phyloP scores from a whole-genome alignment of 2,329 filamentous ascomycete genomes.

The Colletotrichum brevisporum region DNA sequence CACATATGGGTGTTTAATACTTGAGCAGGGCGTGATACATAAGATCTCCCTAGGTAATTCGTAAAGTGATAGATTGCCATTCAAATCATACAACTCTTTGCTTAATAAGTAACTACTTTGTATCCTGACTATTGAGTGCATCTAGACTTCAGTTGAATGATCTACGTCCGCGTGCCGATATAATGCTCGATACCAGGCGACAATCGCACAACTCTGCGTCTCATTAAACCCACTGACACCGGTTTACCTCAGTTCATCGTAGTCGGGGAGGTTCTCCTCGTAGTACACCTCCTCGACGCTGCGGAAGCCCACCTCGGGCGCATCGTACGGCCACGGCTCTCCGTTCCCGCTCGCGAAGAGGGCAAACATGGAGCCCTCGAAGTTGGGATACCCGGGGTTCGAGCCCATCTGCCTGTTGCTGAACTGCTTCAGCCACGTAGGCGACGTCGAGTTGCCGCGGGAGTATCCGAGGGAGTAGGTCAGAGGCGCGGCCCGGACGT shows the following conservation, averaged over 20 bases:
- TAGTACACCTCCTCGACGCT: conserved; percentile 43
- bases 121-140: too few relatives aligned
- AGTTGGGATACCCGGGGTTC: conserved; percentile 39
- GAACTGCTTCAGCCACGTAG: conserved; percentile 42
- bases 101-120: too few relatives aligned
- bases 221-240: neutral
- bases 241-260: conserved; percentile 13
- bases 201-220: neutral
- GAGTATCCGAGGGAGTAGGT: conserved; percentile 45
- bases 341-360: conserved; percentile 44
- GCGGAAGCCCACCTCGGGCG: conserved; percentile 42
- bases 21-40: too few relatives aligned
- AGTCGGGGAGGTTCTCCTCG: conserved; percentile 40
- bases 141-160: too few relatives aligned
- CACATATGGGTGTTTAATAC: too few relatives aligned
- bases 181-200: neutral
- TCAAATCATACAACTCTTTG: too few relatives aligned
- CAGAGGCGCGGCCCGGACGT: conserved; percentile 44
- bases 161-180: too few relatives aligned
- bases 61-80: too few relatives aligned
- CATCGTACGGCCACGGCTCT: conserved; percentile 44
- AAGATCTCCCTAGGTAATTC: too few relatives aligned
- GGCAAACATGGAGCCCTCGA: conserved; percentile 45
- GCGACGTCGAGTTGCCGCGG: conserved; percentile 11
- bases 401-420: conserved; percentile 31